Conservation (phyloP, 2,329 filamentous ascomycete species). For the Mycosphaerelloides madeirae region DNA sequence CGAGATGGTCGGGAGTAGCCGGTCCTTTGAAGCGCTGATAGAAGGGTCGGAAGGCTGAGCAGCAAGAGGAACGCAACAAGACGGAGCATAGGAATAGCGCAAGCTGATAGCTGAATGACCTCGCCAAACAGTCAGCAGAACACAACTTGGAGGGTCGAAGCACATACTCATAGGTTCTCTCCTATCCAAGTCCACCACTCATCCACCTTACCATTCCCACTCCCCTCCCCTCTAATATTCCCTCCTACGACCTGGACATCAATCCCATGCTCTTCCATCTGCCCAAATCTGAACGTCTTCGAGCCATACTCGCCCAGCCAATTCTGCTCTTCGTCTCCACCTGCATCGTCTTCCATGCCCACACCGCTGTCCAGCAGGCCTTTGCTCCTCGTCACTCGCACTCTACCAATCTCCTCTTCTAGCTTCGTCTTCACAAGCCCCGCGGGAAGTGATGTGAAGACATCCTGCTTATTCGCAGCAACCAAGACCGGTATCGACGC, state of each 20-base stretch:
- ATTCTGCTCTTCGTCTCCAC: constrained; percentile 67
- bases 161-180: constrained; percentile 54
- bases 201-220: constrained; percentile 56
- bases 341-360: constrained; percentile 55
- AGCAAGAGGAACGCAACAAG: too few relatives aligned
- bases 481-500: constrained; percentile 69
- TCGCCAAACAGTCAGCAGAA: too few relatives aligned
- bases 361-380: constrained; percentile 77
- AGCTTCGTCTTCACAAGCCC: constrained; percentile 68
- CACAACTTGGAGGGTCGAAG: too few relatives aligned
- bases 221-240: constrained; percentile 59
- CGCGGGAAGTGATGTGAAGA: constrained; percentile 86
- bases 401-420: constrained; percentile 74
- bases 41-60: too few relatives aligned
- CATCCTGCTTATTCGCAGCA: constrained; percentile 90
- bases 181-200: constrained; percentile 92
- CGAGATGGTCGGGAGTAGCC: too few relatives aligned
- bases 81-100: too few relatives aligned
- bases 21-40: too few relatives aligned
- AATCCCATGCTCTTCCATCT: constrained; percentile 79
- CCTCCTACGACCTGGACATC: constrained; percentile 73
- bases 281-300: constrained; percentile 70
- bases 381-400: constrained; percentile 71
- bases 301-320: constrained; percentile 80
- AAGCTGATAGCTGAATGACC: too few relatives aligned